Conservation (phyloP, 2,329 filamentous ascomycete genomes). For the Magnaporthiopsis incrustans region DNA sequence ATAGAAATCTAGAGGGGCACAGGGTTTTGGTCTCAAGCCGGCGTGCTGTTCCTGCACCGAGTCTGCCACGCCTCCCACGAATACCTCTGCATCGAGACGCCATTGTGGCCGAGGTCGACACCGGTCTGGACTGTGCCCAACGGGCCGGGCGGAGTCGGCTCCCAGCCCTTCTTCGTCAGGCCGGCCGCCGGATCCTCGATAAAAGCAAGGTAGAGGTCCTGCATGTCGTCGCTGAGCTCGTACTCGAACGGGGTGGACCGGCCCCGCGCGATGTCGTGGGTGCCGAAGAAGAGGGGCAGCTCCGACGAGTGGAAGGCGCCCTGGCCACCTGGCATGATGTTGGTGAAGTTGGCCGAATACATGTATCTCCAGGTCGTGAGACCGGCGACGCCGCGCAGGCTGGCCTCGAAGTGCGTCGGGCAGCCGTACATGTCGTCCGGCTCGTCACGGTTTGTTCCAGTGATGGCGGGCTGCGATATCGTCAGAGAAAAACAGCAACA, state of each 20-base stretch:
- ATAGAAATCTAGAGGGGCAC: no score
- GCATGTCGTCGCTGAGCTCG: slow-evolving; percentile 2
- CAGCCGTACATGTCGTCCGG: not conserved
- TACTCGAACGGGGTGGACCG: slow-evolving; percentile 1
- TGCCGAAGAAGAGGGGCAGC: slow-evolving; percentile 9
- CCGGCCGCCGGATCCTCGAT: not conserved
- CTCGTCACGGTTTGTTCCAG: slow-evolving; percentile 1
- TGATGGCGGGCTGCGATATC: slow-evolving; percentile 2
- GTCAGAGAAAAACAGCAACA: not conserved
- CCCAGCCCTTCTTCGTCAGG: no score
- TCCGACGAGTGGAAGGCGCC: slow-evolving; percentile 9
- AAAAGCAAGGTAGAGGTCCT: slow-evolving; percentile 2
- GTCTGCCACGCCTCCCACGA: no score
- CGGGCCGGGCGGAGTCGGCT: no score
- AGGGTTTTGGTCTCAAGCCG: no score
- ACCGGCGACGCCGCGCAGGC: not conserved
- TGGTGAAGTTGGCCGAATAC: slow-evolving; percentile 7
- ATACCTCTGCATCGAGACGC: no score
- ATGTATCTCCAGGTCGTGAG: slow-evolving; percentile 1
- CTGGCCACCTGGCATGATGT: slow-evolving; percentile 5
- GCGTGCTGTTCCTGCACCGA: no score
- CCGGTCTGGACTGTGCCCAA: no score
- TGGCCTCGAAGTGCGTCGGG: not conserved
- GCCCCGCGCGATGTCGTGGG: not conserved
- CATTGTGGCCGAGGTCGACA: no score